Evolutionary conservation across 192 early-diverging fungal genomes (phyloP), one percentile per base, ranked within the genome.

Genomic region (Helicostylum pulchrum): DNA sequence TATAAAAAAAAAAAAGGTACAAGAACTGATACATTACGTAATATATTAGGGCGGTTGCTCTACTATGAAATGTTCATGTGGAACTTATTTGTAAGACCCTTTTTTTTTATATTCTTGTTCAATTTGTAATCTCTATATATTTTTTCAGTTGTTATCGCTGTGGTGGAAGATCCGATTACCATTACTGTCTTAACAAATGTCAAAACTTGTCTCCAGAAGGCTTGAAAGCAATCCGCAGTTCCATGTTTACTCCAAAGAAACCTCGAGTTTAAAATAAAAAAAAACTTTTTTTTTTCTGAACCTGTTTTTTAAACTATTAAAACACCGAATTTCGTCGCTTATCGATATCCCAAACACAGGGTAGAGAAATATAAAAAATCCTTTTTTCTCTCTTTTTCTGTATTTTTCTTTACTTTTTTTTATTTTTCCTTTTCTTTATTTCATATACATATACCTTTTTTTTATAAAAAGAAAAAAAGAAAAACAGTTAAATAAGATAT

Each of bases 101-200:
- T 36, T 21, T 44, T 44, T 44, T 42, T 7, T 45, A 3, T n/a
- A 5, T n/a, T 31, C 7, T n/a, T 32, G 5, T 2, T 15, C 12
- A 61, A 30, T 30, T 26, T 34, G 1, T 7, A 26, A 11, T 39
- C 17, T 11, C 19, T 39, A 15, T 34, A 7, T 39, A 6, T 55
- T 10, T 36, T 55, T 31, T 48, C 17, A 62, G 60, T 31, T 62
- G 60, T 17, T 62, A 62, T 62, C 60, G 60, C 10, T 62, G 60
- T 49, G 60, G 56, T 5, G 34, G 34, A 12, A 21, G 0, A 4
- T 14, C 39, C 3, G 1, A 23, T 20, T 23, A 44, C 10, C 56
- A 58, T 44, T n/a, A 7, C 19, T 58, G 56, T 12, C 3, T 7
- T 14, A 23, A 20, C 20, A 10, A 8, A 7, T 62, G 60, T 14